Evolutionary conservation across 1,284 basidiomycete genomes (phyloP).

Genomic region (Tranzscheliella williamsii): DNA sequence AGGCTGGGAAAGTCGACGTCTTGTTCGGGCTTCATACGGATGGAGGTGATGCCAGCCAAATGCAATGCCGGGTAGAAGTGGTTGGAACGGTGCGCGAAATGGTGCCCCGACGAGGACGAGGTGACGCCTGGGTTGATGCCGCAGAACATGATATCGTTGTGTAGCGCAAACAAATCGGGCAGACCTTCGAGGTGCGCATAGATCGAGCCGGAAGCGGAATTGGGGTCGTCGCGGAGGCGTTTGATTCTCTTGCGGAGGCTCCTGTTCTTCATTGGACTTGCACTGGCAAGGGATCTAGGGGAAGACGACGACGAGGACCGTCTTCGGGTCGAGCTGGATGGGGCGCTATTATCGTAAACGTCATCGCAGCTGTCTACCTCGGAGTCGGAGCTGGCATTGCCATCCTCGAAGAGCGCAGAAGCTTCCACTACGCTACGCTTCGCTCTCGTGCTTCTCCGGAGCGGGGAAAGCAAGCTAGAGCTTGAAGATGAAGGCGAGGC

Average conservation of each 20-base stretch:
- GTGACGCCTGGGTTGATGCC: constrained; percentile 46
- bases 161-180: constrained; percentile 19
- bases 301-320: too few relatives aligned
- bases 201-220: constrained; percentile 24
- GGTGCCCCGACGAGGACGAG: constrained; percentile 23
- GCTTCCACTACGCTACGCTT: too few relatives aligned
- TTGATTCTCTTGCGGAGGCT: constrained; percentile 22
- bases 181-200: constrained; percentile 25
- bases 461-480: too few relatives aligned
- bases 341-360: too few relatives aligned
- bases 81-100: constrained; percentile 41
- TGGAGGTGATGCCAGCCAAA: constrained; percentile 24
- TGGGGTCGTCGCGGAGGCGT: constrained; percentile 28
- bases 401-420: too few relatives aligned
- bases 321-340: too few relatives aligned
- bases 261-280: too few relatives aligned
- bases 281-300: too few relatives aligned
- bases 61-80: constrained; percentile 40
- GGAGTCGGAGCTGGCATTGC: too few relatives aligned
- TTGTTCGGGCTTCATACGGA: constrained; percentile 33
- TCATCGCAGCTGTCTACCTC: too few relatives aligned
- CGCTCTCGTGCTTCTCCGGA: background rate
- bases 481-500: background rate
- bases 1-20: constrained; percentile 23
- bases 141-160: constrained; percentile 40